Evolutionary conservation across 2,329 filamentous ascomycete species (phyloP).

Genomic region (Simplicillium aogashimaense): DNA sequence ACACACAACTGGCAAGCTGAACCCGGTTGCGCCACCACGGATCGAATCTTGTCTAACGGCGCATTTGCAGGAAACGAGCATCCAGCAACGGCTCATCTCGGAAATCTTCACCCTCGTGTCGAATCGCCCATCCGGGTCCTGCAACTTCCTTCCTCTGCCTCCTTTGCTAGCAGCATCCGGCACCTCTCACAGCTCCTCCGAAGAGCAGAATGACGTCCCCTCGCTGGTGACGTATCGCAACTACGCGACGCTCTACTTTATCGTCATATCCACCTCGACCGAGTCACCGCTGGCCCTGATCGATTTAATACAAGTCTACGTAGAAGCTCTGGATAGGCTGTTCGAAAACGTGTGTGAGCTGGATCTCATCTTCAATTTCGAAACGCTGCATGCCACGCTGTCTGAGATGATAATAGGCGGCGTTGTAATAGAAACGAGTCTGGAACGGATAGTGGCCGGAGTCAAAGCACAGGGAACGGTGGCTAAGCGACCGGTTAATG

Average conservation of each 20-base stretch:
- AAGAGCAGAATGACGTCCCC: constrained; percentile 76
- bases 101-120: constrained; percentile 96
- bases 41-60: background rate
- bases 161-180: constrained; percentile 54
- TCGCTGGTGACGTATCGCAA: constrained; percentile 95
- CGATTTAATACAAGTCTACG: constrained; percentile 95
- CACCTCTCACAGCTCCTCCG: constrained; percentile 53
- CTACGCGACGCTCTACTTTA: constrained; percentile 98
- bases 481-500: constrained; percentile 70
- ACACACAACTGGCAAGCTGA: constrained; percentile 72
- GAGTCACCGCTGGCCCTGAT: constrained; percentile 93
- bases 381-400: constrained; percentile 84
- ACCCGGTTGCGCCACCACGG: constrained; percentile 1
- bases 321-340: constrained; percentile 85
- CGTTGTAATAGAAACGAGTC: constrained; percentile 84
- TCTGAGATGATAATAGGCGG: constrained; percentile 94
- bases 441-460: constrained; percentile 80
- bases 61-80: constrained; percentile 71
- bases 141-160: constrained; percentile 86
- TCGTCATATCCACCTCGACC: constrained; percentile 91
- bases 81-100: constrained; percentile 91
- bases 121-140: constrained; percentile 81
- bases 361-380: constrained; percentile 97
- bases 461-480: constrained; percentile 70
- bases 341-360: constrained; percentile 99